These are phyloP conservation scores for Pseudocercospora cruenta DNA, from an alignment of 2,329 filamentous ascomycete species.

Conservation along the genomic window DNA sequence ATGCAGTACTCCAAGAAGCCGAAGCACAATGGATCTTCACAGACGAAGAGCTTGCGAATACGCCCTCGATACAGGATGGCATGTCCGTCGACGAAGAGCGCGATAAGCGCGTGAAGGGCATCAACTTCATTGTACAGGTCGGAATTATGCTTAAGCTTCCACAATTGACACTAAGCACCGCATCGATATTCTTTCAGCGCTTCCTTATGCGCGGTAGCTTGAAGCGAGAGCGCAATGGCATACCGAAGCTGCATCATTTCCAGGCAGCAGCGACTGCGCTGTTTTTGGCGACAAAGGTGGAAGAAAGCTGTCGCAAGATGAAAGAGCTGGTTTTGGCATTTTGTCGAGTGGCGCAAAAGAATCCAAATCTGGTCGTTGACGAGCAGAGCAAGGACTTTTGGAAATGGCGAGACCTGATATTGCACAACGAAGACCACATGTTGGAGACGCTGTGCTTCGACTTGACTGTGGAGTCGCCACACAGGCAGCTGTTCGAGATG, in stretches of 20 bases:
- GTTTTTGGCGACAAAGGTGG: constrained; percentile 94
- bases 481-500: constrained; percentile 80
- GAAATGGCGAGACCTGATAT: constrained; percentile 93
- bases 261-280: constrained; percentile 83
- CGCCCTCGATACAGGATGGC: constrained; percentile 83
- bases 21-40: constrained; percentile 88
- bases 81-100: constrained; percentile 77
- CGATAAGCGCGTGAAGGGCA: constrained; percentile 80
- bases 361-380: constrained; percentile 84
- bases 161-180: constrained; percentile 88
- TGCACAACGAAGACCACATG: constrained; percentile 89
- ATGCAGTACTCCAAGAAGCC: constrained; percentile 55
- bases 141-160: constrained; percentile 90
- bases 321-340: constrained; percentile 93
- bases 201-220: constrained; percentile 92
- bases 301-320: constrained; percentile 95
- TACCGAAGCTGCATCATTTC: constrained; percentile 81
- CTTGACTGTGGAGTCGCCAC: constrained; percentile 84
- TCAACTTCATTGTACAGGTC: constrained; percentile 95
- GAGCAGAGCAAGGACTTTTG: constrained; percentile 98
- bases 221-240: constrained; percentile 68
- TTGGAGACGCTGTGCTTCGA: constrained; percentile 93
- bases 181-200: constrained; percentile 91
- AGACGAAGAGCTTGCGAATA: constrained; percentile 76
- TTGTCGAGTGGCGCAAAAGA: constrained; percentile 93